These are phyloP conservation scores for Lignosus rhinocerotis DNA, from an alignment of 1,284 basidiomycete genomes.

Conservation along the genomic window DNA sequence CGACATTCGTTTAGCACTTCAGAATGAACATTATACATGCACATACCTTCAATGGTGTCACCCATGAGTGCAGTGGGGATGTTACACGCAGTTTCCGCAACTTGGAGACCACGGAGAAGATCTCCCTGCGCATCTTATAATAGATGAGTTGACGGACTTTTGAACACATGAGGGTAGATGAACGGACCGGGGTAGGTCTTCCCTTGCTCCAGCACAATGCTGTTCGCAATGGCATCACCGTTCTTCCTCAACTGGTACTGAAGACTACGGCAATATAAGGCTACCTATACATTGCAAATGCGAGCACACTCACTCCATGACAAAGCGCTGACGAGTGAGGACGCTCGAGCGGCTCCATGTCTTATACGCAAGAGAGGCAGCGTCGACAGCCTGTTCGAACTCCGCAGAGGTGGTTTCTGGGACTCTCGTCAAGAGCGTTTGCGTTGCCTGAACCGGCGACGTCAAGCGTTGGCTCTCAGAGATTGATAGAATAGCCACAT, in stretches of 20 bases:
- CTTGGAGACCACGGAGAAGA: slow-evolving; percentile 90
- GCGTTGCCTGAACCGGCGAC: slow-evolving; percentile 68
- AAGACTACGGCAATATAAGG: slow-evolving; percentile 47
- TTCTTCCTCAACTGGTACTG: slow-evolving; percentile 81
- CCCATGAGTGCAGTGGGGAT: slow-evolving; percentile 86
- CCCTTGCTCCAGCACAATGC: slow-evolving; percentile 88
- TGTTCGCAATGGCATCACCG: slow-evolving; percentile 72
- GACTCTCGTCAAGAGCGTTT: slow-evolving; percentile 85
- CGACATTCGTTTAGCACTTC: background rate
- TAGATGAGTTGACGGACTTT: background rate
- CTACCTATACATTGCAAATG: background rate
- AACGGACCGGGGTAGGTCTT: slow-evolving; percentile 77
- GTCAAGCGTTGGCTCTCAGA: background rate
- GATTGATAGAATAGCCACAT: slow-evolving; percentile 25
- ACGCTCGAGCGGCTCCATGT: slow-evolving; percentile 88
- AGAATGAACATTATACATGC: background rate
- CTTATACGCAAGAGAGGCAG: slow-evolving; percentile 87
- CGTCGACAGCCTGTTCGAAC: slow-evolving; percentile 84
- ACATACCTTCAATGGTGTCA: slow-evolving; percentile 85
- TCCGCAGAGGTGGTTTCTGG: slow-evolving; percentile 87
- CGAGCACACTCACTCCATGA: slow-evolving; percentile 68
- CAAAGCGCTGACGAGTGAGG: slow-evolving; percentile 86
- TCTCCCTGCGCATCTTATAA: slow-evolving; percentile 88
- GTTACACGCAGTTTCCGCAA: slow-evolving; percentile 87
- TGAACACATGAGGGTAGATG: background rate